Conservation (phyloP, 495 filamentous ascomycete species). For the Glonium stellatum region DNA sequence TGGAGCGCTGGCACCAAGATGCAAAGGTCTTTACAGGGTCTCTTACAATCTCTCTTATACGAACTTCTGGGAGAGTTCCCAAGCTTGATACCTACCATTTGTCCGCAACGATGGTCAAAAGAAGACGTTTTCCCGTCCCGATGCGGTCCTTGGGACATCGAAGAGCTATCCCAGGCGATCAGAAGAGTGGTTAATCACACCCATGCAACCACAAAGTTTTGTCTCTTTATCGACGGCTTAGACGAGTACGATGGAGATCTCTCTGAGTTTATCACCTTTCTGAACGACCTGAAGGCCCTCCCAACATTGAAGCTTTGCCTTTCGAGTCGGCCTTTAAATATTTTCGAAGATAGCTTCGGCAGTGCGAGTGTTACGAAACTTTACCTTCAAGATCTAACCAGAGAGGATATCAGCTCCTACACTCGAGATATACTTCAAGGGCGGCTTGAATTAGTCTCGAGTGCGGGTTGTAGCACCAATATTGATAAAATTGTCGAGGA, state of each 20-base stretch:
- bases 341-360: slow-evolving; percentile 7
- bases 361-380: neutral
- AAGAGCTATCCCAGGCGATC: neutral
- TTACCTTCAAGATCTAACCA: slow-evolving; percentile 6
- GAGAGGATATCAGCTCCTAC: slow-evolving; percentile 1
- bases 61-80: slow-evolving; percentile 32
- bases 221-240: slow-evolving; percentile 33
- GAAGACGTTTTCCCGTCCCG: neutral
- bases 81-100: slow-evolving; percentile 4
- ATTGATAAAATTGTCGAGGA: slow-evolving; percentile 13
- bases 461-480: neutral
- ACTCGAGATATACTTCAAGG: neutral
- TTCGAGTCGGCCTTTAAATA: slow-evolving; percentile 11
- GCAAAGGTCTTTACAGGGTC: slow-evolving; percentile 41
- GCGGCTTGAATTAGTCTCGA: neutral
- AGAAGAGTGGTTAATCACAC: no score
- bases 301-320: slow-evolving; percentile 15
- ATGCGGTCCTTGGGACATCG: neutral
- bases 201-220: slow-evolving; percentile 31
- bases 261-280: neutral
- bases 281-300: neutral
- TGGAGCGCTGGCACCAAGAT: slow-evolving; percentile 38
- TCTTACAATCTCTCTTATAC: slow-evolving; percentile 37
- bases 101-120: neutral
- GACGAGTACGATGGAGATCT: slow-evolving; percentile 16